These are phyloP conservation scores for Coelastrella sp. DNA, from an alignment of 139 green algal genomes.

Conservation along the genomic window DNA sequence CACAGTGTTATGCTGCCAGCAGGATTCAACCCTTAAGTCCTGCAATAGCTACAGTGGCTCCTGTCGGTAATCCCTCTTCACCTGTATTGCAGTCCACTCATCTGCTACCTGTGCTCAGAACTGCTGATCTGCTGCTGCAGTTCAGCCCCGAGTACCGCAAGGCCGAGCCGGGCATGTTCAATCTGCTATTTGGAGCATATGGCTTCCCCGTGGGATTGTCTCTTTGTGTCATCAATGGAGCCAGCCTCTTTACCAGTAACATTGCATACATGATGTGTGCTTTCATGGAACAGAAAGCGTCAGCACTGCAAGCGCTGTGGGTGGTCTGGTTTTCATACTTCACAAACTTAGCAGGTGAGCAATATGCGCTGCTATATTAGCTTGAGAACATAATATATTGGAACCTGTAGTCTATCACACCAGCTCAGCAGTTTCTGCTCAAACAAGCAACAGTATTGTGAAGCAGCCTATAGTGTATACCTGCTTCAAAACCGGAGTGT, in stretches of 20 bases:
- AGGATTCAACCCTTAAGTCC: too few species aligned
- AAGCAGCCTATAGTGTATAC: too few species aligned
- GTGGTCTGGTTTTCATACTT: constrained; percentile 35
- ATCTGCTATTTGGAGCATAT: constrained; percentile 55
- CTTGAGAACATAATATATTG: neutral
- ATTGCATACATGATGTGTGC: constrained; percentile 74
- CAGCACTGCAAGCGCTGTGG: neutral
- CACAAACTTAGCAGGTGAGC: constrained; percentile 37
- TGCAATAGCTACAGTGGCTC: too few species aligned
- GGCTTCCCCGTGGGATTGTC: constrained; percentile 78
- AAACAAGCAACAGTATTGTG: too few species aligned
- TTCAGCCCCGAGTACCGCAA: constrained; percentile 54
- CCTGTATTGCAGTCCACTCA: too few species aligned
- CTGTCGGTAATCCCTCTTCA: too few species aligned
- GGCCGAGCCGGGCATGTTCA: constrained; percentile 67
- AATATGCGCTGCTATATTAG: neutral
- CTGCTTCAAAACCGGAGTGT: too few species aligned
- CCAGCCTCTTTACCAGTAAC: constrained; percentile 90
- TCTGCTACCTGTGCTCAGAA: too few species aligned
- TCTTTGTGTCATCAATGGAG: constrained; percentile 69
- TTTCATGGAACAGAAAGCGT: constrained; percentile 63
- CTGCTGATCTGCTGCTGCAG: neutral
- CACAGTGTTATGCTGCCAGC: too few species aligned
- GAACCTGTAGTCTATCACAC: too few species aligned
- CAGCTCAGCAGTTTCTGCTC: too few species aligned